Percentiles rank a stretch among this genome's conserved stretches.
Conservation (phyloP, 495 filamentous ascomycete species). For the Symbiotaphrina buchneri region DNA sequence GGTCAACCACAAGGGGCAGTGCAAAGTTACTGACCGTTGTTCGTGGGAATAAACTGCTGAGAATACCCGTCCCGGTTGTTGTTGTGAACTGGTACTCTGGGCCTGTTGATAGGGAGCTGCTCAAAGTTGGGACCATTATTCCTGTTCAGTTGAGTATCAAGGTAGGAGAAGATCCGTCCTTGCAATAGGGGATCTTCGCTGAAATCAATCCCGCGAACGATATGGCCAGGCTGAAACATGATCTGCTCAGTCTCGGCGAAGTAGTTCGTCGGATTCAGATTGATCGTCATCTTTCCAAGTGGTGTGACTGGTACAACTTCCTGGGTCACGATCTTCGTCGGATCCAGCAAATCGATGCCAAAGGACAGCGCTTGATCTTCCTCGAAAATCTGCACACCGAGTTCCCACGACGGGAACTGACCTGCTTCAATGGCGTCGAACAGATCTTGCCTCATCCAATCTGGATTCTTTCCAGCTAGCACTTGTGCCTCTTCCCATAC, state of each 20-base stretch:
- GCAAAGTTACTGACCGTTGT: too few species aligned
- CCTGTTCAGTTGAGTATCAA: conserved; percentile 4
- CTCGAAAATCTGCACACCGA: conserved; percentile 4
- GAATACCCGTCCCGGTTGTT: conserved; percentile 10
- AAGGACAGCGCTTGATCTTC: conserved; percentile 6
- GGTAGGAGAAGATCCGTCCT: conserved; percentile 6
- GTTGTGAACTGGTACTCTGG: conserved; percentile 22
- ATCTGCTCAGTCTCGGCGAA: conserved; percentile 7
- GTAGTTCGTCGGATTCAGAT: conserved; percentile 6
- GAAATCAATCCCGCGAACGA: conserved; percentile 6
- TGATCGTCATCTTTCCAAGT: conserved; percentile 5
- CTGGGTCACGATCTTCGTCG: conserved; percentile 5
- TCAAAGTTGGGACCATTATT: conserved; percentile 14
- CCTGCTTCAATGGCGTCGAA: conserved; percentile 6
- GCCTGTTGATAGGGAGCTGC: conserved; percentile 8
- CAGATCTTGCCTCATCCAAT: conserved; percentile 5
- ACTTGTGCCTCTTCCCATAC: conserved; percentile 4
- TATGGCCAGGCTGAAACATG: conserved; percentile 3
- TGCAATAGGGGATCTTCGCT: conserved; percentile 13
- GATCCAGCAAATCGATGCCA: conserved; percentile 5
- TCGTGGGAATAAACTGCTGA: not conserved
- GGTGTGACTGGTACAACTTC: conserved; percentile 1
- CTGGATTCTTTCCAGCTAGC: conserved; percentile 5
- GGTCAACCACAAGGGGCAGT: too few species aligned
- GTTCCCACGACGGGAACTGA: conserved; percentile 5